Evolutionary conservation across 2,329 filamentous ascomycete genomes (phyloP).

Genomic region (Zelopaecilomyces penicillatus): DNA sequence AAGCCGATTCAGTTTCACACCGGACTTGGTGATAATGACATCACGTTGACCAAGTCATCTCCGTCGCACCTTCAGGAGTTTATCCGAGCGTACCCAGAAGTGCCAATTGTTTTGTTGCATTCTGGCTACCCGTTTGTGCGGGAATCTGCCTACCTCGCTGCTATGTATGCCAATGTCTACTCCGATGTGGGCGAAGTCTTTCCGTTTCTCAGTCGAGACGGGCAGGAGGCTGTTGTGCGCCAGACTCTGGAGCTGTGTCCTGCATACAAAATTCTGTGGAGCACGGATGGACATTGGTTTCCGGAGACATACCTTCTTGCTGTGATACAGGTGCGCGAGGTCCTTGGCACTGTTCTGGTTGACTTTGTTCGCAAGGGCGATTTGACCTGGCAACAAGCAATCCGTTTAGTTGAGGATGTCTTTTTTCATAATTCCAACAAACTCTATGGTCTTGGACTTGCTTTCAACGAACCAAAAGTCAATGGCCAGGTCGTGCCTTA

Average conservation of each 20-base stretch:
- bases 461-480: slow-evolving; percentile 20
- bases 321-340: slow-evolving; percentile 62
- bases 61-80: slow-evolving; percentile 68
- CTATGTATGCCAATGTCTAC: slow-evolving; percentile 70
- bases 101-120: slow-evolving; percentile 72
- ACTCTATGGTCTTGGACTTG: slow-evolving; percentile 57
- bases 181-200: slow-evolving; percentile 80
- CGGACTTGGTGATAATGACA: slow-evolving; percentile 72
- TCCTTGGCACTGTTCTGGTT: slow-evolving; percentile 57
- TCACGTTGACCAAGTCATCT: slow-evolving; percentile 60
- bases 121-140: slow-evolving; percentile 74
- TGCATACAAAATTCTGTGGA: slow-evolving; percentile 68
- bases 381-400: slow-evolving; percentile 52
- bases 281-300: slow-evolving; percentile 71
- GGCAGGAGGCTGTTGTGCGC: slow-evolving; percentile 61
- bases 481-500: not conserved
- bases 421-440: slow-evolving; percentile 70
- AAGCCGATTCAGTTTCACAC: slow-evolving; percentile 83
- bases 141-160: slow-evolving; percentile 70
- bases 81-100: slow-evolving; percentile 57
- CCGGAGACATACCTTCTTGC: slow-evolving; percentile 71
- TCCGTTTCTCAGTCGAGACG: slow-evolving; percentile 66
- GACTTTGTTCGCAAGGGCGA: slow-evolving; percentile 59
- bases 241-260: slow-evolving; percentile 70
- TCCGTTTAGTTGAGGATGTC: slow-evolving; percentile 55